Conservation (phyloP, 164 flowering plant species). For the Stephania yunnanensis region DNA sequence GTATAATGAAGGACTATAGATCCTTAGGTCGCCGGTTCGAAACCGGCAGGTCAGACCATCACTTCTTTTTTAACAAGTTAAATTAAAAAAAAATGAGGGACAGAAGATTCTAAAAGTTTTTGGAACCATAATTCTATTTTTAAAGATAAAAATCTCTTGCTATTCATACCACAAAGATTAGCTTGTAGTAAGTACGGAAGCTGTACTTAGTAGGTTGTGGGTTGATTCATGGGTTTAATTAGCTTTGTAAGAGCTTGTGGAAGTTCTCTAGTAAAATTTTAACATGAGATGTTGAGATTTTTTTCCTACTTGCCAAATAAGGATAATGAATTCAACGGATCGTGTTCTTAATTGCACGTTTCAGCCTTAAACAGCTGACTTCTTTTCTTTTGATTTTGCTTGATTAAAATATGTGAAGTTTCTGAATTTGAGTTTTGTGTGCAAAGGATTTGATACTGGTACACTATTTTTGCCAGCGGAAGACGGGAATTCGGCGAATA, state of each 20-base stretch:
- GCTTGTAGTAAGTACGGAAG: neutral
- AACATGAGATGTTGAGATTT: too few species aligned
- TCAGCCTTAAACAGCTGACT: neutral
- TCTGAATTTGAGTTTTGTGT: constrained; percentile 15
- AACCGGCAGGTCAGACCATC: too few species aligned
- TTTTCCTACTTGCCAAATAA: neutral
- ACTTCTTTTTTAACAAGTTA: too few species aligned
- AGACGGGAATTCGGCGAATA: constrained; percentile 80
- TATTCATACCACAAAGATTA: neutral
- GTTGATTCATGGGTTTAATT: too few species aligned
- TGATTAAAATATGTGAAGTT: neutral
- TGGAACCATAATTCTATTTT: neutral
- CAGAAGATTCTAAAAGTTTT: neutral
- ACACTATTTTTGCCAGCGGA: constrained; percentile 67
- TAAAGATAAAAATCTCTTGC: neutral
- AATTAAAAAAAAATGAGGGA: too few species aligned
- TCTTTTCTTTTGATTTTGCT: neutral
- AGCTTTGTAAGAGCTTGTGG: neutral
- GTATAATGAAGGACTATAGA: too few species aligned
- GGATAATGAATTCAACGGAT: neutral
- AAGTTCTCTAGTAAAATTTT: neutral
- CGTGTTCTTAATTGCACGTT: neutral
- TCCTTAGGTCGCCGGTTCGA: too few species aligned
- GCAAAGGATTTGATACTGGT: constrained; percentile 39
- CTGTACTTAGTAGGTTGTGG: too few species aligned